phyloP scores from a whole-genome alignment of 1,284 basidiomycete species.

The Fomitiporia mediterranea region DNA sequence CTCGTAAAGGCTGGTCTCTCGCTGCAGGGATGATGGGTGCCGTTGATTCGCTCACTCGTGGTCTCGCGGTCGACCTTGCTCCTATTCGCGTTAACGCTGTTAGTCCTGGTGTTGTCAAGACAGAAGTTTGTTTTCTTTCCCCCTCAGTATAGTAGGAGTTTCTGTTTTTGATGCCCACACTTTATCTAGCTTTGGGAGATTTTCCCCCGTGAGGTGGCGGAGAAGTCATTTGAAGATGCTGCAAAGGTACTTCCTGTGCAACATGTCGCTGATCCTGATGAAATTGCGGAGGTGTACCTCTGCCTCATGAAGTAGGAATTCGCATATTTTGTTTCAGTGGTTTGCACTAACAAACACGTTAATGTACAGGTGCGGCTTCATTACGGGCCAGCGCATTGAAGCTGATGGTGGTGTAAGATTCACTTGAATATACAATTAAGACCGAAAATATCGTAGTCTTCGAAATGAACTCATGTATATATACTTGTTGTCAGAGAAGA shows the following conservation, averaged over 20 bases:
- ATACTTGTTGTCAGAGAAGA: no score
- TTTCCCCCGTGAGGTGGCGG: conserved; percentile 9
- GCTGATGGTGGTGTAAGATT: conserved; percentile 26
- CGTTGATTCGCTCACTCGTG: conserved; percentile 23
- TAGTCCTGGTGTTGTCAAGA: conserved; percentile 23
- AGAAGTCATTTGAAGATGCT: conserved; percentile 16
- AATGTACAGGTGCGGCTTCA: conserved; percentile 19
- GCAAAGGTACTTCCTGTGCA: conserved; percentile 19
- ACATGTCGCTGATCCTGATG: conserved; percentile 21
- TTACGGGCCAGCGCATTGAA: conserved; percentile 23
- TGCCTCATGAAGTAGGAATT: conserved; percentile 25
- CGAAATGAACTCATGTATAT: no score
- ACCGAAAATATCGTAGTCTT: no score
- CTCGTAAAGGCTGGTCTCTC: conserved; percentile 21
- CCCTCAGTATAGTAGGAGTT: background rate
- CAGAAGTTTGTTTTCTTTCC: conserved; percentile 2
- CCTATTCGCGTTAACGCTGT: conserved; percentile 24
- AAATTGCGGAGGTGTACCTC: conserved; percentile 25
- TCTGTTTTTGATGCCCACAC: background rate
- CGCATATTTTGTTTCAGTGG: background rate
- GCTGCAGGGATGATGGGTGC: conserved; percentile 23
- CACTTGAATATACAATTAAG: no score
- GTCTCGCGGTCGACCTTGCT: conserved; percentile 25
- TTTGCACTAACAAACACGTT: background rate
- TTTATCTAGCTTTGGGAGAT: conserved; percentile 23